Evolutionary conservation across 2,329 filamentous ascomycete species (phyloP), one percentile per base, ranked within the genome.

Genomic region (Pestalotiopsis sp.): DNA sequence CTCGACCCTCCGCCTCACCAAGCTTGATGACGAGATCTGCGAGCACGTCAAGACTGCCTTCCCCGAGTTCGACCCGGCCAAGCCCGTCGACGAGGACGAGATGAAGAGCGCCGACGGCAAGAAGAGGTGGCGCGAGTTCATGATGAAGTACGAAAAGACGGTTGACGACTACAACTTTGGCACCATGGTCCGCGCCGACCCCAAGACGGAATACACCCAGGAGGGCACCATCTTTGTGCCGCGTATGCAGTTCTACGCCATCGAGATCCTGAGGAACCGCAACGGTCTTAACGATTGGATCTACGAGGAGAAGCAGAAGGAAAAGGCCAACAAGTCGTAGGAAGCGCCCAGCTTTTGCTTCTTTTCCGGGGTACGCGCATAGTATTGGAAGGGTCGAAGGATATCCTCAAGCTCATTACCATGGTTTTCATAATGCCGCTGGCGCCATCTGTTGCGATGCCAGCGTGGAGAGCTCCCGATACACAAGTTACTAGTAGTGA

Each of bases 81-180:
- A 84, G 57, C 92, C 92, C 12, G 91, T 99, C 72, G 82, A 97
- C 79, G 96, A 99, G 84, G 92, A 97, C 74, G 87, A 93, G 75
- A 98, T 99, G 95, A 99, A 99, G 91, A 98, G 94, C 88, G 97
- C 97, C 84, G 83, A 85, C 14, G 95, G 95, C 79, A 99, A 99
- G 86, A 94, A 97, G 83, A 88, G 89, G 79, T 99, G 96, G 96
- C 90, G 96, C 76, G 93, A 92, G 73, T 99, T 98, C 84, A 92
- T 98, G 88, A 95, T 92, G 87, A 85, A 87, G 71, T 99, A 98
- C 81, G 94, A 98, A 84, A 95, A 97, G 82, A 95, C 89, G 82
- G 86, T 99, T n/a, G 92, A 96, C 72, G 97, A 99, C 82, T 99
- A 91, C 86, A 99, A 98, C 85, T 99, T 98, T 81, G 96, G 96